Evolutionary conservation across 495 filamentous ascomycete species (phyloP).

Genomic region (Lepidopterella palustris): DNA sequence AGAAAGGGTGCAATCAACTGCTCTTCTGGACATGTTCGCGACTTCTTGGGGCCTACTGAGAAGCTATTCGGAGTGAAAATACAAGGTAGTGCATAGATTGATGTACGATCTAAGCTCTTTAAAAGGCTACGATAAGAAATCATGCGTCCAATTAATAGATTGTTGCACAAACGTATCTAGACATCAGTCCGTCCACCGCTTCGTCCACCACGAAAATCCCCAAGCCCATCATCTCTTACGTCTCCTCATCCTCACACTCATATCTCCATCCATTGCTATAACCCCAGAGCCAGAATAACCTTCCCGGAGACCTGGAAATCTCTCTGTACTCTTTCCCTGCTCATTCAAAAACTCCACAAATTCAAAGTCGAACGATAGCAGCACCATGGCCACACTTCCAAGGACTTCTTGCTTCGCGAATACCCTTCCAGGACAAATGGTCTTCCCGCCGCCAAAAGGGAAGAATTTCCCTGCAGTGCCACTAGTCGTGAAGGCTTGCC

Average conservation of each 20-base stretch:
- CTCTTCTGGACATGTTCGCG: too few relatives aligned
- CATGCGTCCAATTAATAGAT: too few relatives aligned
- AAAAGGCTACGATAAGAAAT: too few relatives aligned
- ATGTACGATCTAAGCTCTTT: too few relatives aligned
- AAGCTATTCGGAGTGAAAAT: too few relatives aligned
- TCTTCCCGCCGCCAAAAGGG: conserved; percentile 6
- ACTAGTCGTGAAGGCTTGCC: not conserved
- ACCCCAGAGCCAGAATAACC: conserved; percentile 14
- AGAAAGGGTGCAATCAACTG: too few relatives aligned
- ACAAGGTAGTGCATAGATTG: too few relatives aligned
- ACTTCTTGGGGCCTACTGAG: too few relatives aligned
- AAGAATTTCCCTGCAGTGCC: not conserved
- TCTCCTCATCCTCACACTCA: conserved; percentile 17
- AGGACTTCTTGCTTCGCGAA: conserved; percentile 15
- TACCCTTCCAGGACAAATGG: conserved; percentile 6
- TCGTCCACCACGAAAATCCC: too few relatives aligned
- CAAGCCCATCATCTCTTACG: too few relatives aligned
- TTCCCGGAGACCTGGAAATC: conserved; percentile 11
- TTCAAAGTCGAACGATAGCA: conserved; percentile 25
- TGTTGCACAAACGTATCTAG: too few relatives aligned
- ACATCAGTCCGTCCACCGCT: too few relatives aligned
- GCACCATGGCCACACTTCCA: conserved; percentile 5
- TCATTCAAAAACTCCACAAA: conserved; percentile 17
- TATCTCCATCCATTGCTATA: conserved; percentile 21
- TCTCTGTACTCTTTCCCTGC: conserved; percentile 10